A percentile compares a stretch with the other conserved stretches of the same genome.
Evolutionary conservation across 345 rosid species (phyloP).

Genomic region (Eucalyptus paniculata): DNA sequence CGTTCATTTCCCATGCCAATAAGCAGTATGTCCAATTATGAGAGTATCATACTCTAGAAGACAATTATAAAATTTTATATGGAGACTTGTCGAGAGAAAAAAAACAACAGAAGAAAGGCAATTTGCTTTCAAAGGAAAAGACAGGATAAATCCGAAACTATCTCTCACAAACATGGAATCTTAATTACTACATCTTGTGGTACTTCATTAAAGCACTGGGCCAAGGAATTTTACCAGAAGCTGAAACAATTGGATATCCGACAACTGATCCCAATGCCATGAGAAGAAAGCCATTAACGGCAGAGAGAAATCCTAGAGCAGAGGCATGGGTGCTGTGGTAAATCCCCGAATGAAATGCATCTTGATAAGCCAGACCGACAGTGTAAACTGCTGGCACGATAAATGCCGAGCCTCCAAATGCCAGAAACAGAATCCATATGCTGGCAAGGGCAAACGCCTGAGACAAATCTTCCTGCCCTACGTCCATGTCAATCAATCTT

Average conservation of each 20-base stretch:
- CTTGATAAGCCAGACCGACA: slow-evolving; percentile 41
- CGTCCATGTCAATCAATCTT: slow-evolving; percentile 64
- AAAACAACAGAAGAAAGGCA: neutral
- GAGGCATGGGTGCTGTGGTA: slow-evolving; percentile 27
- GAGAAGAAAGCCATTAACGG: slow-evolving; percentile 49
- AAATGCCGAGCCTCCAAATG: slow-evolving; percentile 50
- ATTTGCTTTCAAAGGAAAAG: neutral
- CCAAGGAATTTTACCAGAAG: slow-evolving; percentile 43
- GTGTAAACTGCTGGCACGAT: slow-evolving; percentile 50
- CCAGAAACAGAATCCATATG: slow-evolving; percentile 76
- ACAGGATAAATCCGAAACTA: neutral
- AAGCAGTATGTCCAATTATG: neutral
- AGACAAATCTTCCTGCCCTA: slow-evolving; percentile 99
- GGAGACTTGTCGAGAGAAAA: neutral
- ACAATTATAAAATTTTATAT: neutral
- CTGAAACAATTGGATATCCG: slow-evolving; percentile 71
- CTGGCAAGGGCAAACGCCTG: slow-evolving; percentile 72
- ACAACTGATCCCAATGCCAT: slow-evolving; percentile 46
- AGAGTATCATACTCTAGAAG: neutral
- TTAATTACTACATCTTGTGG: neutral
- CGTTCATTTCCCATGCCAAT: neutral
- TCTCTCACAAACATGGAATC: neutral
- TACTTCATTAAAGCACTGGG: neutral
- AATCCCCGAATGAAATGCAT: slow-evolving; percentile 26
- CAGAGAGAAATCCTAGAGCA: slow-evolving; percentile 31